Evolutionary conservation across 1,284 basidiomycete species (phyloP), one percentile per base, ranked within the genome.

Genomic region (Cryptococcus sp.): DNA sequence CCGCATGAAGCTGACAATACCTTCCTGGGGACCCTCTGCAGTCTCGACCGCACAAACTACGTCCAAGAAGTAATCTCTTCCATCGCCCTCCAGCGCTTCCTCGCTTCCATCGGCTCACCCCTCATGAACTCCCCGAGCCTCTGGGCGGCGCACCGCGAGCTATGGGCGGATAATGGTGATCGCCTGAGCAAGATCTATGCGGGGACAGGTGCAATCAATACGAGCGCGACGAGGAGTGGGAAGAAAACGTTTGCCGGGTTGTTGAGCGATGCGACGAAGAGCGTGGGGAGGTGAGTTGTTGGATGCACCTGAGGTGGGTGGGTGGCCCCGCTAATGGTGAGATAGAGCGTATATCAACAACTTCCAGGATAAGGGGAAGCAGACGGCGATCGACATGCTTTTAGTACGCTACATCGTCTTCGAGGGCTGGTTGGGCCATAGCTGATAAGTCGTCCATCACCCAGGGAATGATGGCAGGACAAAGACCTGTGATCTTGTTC

Each of bases 121-220:
- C 52, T 72, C 9, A 55, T 65, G 44, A 59, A 55, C 54, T 64
- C 60, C 35, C 61, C 68, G 13, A 78, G 84, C 7, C 78, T 98
- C 5, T 97, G 93, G 90, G 81, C 83, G 0, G 82, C 88, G 45
- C 94, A 98, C 76, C 85, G 93, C 33, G 89, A 93, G 65, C 80
- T 98, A 3, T 99, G 94, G 94, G 96, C 95, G 1, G 93, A 97
- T 77, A 96, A 94, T 69, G 91, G 91, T 4, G 91, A 96, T 72
- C 87, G 88, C 0, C 72, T 95, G 39, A 92, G 89, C 37, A 77
- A 77, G 60, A 96, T 97, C 66, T 98, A 98, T 75, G 94, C 95
- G 42, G 96, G 96, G 16, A 98, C 96, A 0, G 96, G 96, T 12
- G 83, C 96, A 28, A 80, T 99, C 62, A 98, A 98, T 71, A 97